Conservation (phyloP, 139 green algal genomes). For the Auxenochlorella pyrenoidosa region DNA sequence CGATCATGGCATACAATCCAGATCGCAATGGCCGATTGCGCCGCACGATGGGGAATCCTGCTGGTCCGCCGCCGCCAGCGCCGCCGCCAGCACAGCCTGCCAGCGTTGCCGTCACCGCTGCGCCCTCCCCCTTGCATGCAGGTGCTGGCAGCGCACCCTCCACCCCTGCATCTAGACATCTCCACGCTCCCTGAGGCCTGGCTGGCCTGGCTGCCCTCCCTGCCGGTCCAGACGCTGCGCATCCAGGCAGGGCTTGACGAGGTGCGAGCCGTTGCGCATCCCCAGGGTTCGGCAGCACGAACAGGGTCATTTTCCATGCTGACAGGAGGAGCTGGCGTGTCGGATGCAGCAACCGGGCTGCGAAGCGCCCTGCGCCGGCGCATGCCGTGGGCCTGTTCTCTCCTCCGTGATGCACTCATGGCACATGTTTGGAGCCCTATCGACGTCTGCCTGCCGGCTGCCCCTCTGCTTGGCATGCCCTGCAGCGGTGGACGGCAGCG, state of each 20-base stretch:
- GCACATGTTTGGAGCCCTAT: not conserved
- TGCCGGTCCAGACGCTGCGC: slow-evolving; percentile 7
- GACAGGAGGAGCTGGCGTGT: not conserved
- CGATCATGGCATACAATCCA: too few relatives aligned
- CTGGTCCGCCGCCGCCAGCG: not conserved
- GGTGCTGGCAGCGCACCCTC: slow-evolving; percentile 9
- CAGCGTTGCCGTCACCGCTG: not conserved
- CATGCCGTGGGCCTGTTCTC: not conserved
- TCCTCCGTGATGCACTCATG: not conserved
- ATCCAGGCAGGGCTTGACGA: not conserved
- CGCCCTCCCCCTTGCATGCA: not conserved
- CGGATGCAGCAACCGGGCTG: not conserved
- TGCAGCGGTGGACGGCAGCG: slow-evolving; percentile 10
- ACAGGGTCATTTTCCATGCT: not conserved
- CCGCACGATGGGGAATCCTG: not conserved
- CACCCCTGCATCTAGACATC: not conserved
- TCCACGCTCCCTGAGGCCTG: not conserved
- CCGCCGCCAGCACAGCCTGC: not conserved
- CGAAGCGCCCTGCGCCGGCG: not conserved
- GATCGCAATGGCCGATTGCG: not conserved
- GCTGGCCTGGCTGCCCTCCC: not conserved
- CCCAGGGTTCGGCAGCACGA: not conserved
- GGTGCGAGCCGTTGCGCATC: not conserved
- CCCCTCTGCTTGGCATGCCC: not conserved
- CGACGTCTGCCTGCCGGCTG: not conserved